Evolutionary conservation across 176 grass and related monocot genomes (phyloP).

Genomic region (Phyllostachys edulis): DNA sequence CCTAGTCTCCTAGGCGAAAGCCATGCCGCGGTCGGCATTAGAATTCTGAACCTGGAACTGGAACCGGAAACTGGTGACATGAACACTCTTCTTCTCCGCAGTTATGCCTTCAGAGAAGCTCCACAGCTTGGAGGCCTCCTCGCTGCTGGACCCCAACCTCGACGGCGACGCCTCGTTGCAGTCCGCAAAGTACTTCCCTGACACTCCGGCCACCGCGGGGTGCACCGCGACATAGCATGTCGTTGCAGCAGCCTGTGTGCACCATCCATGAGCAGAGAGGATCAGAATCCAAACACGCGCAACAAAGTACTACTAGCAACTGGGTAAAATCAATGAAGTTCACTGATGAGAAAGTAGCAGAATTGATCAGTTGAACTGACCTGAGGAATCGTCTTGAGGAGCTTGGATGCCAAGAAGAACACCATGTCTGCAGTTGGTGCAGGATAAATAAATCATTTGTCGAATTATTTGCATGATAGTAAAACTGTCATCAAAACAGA

Average conservation of each 20-base stretch:
- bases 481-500: not conserved
- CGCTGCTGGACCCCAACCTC: slow-evolving; percentile 46
- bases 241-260: slow-evolving; percentile 70
- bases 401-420: slow-evolving; percentile 86
- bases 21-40: slow-evolving; percentile 29
- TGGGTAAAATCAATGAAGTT: not conserved
- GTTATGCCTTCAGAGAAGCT: slow-evolving; percentile 61
- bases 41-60: slow-evolving; percentile 49
- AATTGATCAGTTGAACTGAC: slow-evolving; percentile 4
- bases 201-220: slow-evolving; percentile 54
- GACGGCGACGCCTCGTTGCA: slow-evolving; percentile 89
- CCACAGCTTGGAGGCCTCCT: slow-evolving; percentile 76
- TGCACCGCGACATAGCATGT: slow-evolving; percentile 88
- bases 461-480: not conserved
- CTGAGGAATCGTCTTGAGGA: slow-evolving; percentile 95
- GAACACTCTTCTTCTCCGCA: slow-evolving; percentile 20
- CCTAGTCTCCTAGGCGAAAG: slow-evolving; percentile 36
- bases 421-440: slow-evolving; percentile 52
- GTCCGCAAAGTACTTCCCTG: slow-evolving; percentile 88
- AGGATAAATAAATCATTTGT: not conserved
- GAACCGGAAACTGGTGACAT: slow-evolving; percentile 19
- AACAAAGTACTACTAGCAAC: not conserved
- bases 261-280: too few relatives aligned
- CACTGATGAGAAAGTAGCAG: not conserved
- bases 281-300: not conserved